Base-by-base conservation (phyloP, 768 basidiomycete species). In the Rhodotorula graminis region DNA sequence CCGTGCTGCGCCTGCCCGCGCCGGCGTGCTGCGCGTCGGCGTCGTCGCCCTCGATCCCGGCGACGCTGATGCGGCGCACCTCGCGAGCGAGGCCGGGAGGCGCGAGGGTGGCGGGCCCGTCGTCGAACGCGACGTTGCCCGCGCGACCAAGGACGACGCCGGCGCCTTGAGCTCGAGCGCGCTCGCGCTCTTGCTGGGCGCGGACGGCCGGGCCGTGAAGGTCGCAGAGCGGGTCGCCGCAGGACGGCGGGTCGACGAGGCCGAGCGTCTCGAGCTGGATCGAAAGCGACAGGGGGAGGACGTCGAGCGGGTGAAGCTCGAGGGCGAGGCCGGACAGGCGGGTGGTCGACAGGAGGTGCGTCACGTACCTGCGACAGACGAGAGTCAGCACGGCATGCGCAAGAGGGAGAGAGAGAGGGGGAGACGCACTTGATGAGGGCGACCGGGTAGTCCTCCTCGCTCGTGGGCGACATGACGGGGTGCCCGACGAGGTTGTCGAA, bases 281-380 rank as follows among this genome's bases (percentile, higher is more conserved):
- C 23, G 67, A 33, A 53, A 72, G 2, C 9, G 63, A n/a, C 27
- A 47, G 49, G 8, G 72, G 68, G 21, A 73, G 56, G 46, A 73
- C 50, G 15, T n/a, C 37, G 61, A 75, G 50, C 9, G 74, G 74
- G 14, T 64, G 61, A 33, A 75, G 60, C 55, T 75, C 74, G 67
- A 58, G 55, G 11, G 64, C 53, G 49, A 75, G 70, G 47, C 52
- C 55, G 16, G 67, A 65, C 27, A 75, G 61, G 29, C 74, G 64
- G 5, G 74, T 75, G 31, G 60, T 7, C 29, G 57, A 33, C 18
- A 75, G 59, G 23, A 67, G 46, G 18, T 68, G 58, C 27, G 74
- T 69, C 23, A 64, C 57, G 66, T 69, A 75, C 64, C 73, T 74
- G 56, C n/a, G 25, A 18, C 1, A 6, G 6, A 2, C 12, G 3